Conservation (phyloP, 1,284 basidiomycete species). For the Apiotrichum veenhuisii region DNA sequence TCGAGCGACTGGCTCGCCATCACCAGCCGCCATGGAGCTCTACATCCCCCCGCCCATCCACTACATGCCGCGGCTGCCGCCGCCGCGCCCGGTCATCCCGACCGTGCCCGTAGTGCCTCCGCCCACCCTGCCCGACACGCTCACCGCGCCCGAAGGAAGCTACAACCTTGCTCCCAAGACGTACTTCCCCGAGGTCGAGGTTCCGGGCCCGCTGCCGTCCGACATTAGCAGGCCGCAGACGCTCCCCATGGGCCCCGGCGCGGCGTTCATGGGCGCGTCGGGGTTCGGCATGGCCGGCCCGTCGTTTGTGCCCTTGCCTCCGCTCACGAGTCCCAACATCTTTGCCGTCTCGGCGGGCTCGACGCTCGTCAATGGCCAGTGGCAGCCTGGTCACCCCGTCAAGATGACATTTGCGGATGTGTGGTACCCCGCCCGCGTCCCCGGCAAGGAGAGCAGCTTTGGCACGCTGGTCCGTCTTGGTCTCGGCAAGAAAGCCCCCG, state of each 20-base stretch:
- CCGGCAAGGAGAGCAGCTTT: conserved; percentile 29
- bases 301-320: conserved; percentile 15
- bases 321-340: conserved; percentile 16
- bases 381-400: conserved; percentile 34
- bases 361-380: conserved; percentile 41
- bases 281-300: conserved; percentile 16
- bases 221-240: conserved; percentile 9
- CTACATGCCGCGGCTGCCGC: conserved; percentile 34
- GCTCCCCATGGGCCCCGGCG: conserved; percentile 11
- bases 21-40: conserved; percentile 29
- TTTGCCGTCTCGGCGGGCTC: conserved; percentile 32
- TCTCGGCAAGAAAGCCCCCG: conserved; percentile 17
- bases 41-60: conserved; percentile 35
- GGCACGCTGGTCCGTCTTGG: conserved; percentile 26
- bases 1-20: background rate
- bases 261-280: conserved; percentile 30
- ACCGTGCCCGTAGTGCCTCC: conserved; percentile 40
- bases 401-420: conserved; percentile 40
- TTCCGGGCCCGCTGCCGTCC: conserved; percentile 28
- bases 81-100: conserved; percentile 24
- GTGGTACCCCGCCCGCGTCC: conserved; percentile 37
- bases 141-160: conserved; percentile 44
- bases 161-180: conserved; percentile 29
- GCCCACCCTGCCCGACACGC: conserved; percentile 32
- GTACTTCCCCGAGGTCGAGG: conserved; percentile 40